These are phyloP conservation scores for Vitis cinerea DNA, from an alignment of 164 flowering plant genomes.

Conservation along the genomic window DNA sequence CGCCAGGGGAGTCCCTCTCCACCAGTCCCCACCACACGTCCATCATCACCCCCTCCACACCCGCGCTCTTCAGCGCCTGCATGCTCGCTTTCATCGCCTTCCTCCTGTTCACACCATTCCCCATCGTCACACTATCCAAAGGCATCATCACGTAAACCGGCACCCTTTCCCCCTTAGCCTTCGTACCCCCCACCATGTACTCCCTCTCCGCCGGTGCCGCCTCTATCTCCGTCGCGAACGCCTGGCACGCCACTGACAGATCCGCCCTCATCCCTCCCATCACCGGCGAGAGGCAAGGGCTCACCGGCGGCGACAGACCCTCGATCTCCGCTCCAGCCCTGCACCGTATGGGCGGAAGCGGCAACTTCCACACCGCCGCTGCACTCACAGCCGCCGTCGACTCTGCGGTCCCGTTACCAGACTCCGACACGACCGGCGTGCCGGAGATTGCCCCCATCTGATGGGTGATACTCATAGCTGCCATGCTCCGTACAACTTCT, in stretches of 20 bases:
- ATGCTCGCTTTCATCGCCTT: conserved; percentile 89
- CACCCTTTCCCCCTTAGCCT: conserved; percentile 54
- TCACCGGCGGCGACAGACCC: conserved; percentile 57
- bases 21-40: conserved; percentile 99
- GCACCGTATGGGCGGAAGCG: conserved; percentile 40
- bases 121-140: conserved; percentile 80
- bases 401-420: not conserved
- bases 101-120: conserved; percentile 61
- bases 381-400: conserved; percentile 26
- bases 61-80: conserved; percentile 88
- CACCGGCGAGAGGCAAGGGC: conserved; percentile 59
- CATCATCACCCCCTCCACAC: conserved; percentile 95
- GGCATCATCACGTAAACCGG: conserved; percentile 98
- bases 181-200: conserved; percentile 32
- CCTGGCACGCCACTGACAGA: conserved; percentile 71
- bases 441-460: conserved; percentile 62
- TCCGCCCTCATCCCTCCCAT: conserved; percentile 47
- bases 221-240: conserved; percentile 35
- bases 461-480: conserved; percentile 36
- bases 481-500: too few relatives aligned
- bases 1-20: conserved; percentile 75
- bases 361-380: conserved; percentile 48
- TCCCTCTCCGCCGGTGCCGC: conserved; percentile 16
- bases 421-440: conserved; percentile 25
- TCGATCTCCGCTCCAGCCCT: conserved; percentile 28